These are phyloP conservation scores for Nadsonia starkeyi-henricii DNA, from an alignment of 1,139 yeast genomes.

Conservation along the genomic window DNA sequence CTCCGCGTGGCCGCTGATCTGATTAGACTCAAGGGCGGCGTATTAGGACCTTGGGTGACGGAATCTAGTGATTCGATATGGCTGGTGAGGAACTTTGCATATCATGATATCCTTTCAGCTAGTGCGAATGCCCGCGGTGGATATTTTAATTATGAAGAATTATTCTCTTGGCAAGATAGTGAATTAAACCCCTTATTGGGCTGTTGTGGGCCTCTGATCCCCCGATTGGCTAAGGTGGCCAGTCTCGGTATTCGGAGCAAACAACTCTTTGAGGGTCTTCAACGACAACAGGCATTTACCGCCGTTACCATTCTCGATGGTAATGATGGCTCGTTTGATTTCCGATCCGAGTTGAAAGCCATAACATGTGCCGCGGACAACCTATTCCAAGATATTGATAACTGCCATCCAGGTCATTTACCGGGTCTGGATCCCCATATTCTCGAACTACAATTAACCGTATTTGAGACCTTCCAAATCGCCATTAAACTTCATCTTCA, in stretches of 20 bases:
- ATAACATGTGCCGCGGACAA: constrained; percentile 23
- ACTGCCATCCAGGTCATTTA: constrained; percentile 44
- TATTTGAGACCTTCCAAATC: constrained; percentile 59
- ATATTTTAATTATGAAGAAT: constrained; percentile 34
- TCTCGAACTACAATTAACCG: constrained; percentile 49
- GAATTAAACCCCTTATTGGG: constrained; percentile 61
- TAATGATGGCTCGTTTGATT: not conserved
- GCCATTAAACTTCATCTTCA: constrained; percentile 54
- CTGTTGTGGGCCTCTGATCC: constrained; percentile 51
- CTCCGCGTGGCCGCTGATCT: constrained; percentile 15
- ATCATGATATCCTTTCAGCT: constrained; percentile 62
- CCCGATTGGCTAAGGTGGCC: constrained; percentile 53
- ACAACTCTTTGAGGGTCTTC: no score
- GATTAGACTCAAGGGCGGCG: constrained; percentile 15
- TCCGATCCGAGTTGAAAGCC: constrained; percentile 17
- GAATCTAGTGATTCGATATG: constrained; percentile 49
- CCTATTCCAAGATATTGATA: constrained; percentile 38
- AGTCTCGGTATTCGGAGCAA: constrained; percentile 29
- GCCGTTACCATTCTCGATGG: not conserved
- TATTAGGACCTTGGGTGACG: constrained; percentile 27
- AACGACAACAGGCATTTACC: constrained; percentile 25
- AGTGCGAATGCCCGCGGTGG: constrained; percentile 27
- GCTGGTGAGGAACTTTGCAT: constrained; percentile 65
- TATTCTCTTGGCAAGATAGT: constrained; percentile 21
- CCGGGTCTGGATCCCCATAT: constrained; percentile 36